Evolutionary conservation across 768 basidiomycete species (phyloP).

Genomic region (Dentipellis fragilis): DNA sequence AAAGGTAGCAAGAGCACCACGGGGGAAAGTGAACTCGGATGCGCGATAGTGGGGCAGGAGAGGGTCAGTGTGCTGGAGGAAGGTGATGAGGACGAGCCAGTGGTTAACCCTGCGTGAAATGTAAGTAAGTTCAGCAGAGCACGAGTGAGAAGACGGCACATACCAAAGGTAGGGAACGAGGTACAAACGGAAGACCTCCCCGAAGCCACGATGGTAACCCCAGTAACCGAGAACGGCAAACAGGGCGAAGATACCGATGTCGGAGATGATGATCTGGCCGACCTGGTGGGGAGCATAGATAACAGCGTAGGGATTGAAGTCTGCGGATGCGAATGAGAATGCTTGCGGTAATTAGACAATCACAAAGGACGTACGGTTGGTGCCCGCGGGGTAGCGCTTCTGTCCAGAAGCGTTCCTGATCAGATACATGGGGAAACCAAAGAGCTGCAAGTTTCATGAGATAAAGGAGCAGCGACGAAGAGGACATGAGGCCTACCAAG

Average conservation of each 20-base stretch:
- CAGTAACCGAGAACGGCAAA: slow-evolving; percentile 45
- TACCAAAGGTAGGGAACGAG: slow-evolving; percentile 82
- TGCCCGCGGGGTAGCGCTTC: slow-evolving; percentile 60
- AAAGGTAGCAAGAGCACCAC: slow-evolving; percentile 87
- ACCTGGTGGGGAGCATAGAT: slow-evolving; percentile 84
- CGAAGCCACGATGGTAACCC: slow-evolving; percentile 54
- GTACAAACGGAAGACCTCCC: slow-evolving; percentile 69
- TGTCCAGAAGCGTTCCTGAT: slow-evolving; percentile 82
- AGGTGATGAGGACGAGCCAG: slow-evolving; percentile 95
- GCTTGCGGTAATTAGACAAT: not conserved
- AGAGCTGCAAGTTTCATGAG: slow-evolving; percentile 32
- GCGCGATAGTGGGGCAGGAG: slow-evolving; percentile 89
- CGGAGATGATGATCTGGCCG: slow-evolving; percentile 69
- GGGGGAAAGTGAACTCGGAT: slow-evolving; percentile 82
- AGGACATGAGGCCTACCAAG: slow-evolving; percentile 33
- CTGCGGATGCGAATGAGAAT: slow-evolving; percentile 19
- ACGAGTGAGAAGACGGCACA: slow-evolving; percentile 1
- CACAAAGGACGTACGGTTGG: slow-evolving; percentile 54
- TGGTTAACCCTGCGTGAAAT: slow-evolving; percentile 57
- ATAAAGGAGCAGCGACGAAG: not conserved
- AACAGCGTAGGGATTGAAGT: slow-evolving; percentile 68
- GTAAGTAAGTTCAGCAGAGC: not conserved
- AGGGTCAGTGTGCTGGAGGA: slow-evolving; percentile 97
- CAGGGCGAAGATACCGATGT: slow-evolving; percentile 74
- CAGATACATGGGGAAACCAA: slow-evolving; percentile 84